phyloP scores from a whole-genome alignment of 2,329 filamentous ascomycete genomes.

The Cryphonectria radicalis region DNA sequence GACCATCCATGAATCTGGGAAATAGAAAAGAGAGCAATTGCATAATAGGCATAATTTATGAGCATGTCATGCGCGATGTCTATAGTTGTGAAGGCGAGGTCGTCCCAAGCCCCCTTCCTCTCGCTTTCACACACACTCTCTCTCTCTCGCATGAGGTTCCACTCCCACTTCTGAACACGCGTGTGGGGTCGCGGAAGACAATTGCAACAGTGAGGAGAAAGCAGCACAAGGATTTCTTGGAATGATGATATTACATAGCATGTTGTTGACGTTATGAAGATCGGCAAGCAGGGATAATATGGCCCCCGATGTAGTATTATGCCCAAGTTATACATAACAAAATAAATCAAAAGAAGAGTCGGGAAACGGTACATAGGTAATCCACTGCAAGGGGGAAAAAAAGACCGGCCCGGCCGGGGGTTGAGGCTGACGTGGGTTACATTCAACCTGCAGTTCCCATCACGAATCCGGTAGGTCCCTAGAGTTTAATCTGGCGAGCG shows the following conservation, averaged over 20 bases:
- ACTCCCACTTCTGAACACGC: background rate
- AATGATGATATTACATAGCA: background rate
- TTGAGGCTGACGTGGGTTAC: background rate
- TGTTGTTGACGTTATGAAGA: background rate
- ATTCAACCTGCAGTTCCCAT: background rate
- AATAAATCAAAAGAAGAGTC: background rate
- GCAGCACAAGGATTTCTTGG: background rate
- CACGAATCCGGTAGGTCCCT: constrained; percentile 19
- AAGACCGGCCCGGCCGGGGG: background rate
- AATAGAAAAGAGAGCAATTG: background rate
- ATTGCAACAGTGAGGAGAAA: too few relatives aligned
- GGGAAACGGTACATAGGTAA: background rate
- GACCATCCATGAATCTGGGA: background rate
- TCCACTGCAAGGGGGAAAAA: background rate
- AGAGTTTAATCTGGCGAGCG: background rate
- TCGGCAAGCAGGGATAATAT: background rate
- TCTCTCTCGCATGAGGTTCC: background rate
- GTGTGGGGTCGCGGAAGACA: too few relatives aligned
- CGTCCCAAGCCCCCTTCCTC: background rate
- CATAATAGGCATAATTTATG: background rate
- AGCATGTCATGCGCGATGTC: background rate
- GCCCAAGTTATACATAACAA: too few relatives aligned
- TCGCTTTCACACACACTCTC: too few relatives aligned
- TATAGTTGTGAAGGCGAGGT: background rate
- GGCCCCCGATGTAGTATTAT: constrained; percentile 7